Conservation (phyloP, 352 stramenopile genomes). For the Pythium phragmitis region DNA sequence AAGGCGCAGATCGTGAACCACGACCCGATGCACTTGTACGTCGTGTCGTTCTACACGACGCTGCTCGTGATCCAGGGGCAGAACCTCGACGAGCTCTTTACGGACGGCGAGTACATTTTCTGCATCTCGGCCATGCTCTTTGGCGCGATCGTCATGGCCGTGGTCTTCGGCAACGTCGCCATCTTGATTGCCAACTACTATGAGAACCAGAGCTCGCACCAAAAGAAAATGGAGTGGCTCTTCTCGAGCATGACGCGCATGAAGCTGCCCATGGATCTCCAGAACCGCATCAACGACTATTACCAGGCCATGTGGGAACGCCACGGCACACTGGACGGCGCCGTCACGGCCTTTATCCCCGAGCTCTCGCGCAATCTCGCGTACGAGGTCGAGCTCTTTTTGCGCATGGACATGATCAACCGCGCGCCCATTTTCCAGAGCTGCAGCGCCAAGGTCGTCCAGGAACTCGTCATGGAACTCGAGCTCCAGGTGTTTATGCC, state of each 20-base stretch:
- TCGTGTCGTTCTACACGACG: constrained; percentile 65
- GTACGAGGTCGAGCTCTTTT: constrained; percentile 82
- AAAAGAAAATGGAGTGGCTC: constrained; percentile 88
- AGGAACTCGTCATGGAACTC: constrained; percentile 82
- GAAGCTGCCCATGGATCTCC: constrained; percentile 71
- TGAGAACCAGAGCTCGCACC: constrained; percentile 76
- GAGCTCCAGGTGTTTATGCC: constrained; percentile 85
- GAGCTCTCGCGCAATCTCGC: constrained; percentile 79
- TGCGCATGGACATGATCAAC: constrained; percentile 89
- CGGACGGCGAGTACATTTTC: constrained; percentile 74
- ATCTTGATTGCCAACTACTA: constrained; percentile 88
- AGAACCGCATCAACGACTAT: constrained; percentile 85
- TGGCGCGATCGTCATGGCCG: constrained; percentile 76
- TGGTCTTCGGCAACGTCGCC: constrained; percentile 86
- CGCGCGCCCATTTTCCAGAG: constrained; percentile 80
- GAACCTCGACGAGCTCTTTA: constrained; percentile 58
- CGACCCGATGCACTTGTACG: constrained; percentile 43
- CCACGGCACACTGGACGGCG: constrained; percentile 75
- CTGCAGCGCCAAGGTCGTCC: constrained; percentile 79
- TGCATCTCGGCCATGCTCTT: constrained; percentile 69
- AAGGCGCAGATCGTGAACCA: constrained; percentile 38
- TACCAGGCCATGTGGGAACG: constrained; percentile 87
- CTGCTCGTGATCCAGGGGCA: constrained; percentile 81
- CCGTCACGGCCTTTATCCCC: constrained; percentile 72
- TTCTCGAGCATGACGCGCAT: constrained; percentile 83